Evolutionary conservation across 345 rosid species (phyloP), one percentile per base, ranked within the genome.

Genomic region (Moricandia arvensis): DNA sequence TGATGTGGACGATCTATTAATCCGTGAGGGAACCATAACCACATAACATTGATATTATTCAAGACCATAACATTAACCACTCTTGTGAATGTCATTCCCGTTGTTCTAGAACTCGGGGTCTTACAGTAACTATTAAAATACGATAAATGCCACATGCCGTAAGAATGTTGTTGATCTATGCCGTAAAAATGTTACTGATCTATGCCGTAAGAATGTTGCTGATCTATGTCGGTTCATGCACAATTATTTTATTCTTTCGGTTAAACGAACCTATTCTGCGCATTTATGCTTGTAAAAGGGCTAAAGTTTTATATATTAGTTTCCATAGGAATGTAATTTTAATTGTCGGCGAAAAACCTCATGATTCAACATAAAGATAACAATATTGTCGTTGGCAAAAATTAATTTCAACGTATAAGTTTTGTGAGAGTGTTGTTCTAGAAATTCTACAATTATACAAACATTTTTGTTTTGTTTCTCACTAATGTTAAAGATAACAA

Each of bases 111-210:
- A 68, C 15, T 34, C 34, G 58, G 61, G 53, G 8, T 21, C 45
- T 15, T n/a, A 18, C 10, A 58, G 13, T 45, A 24, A 66, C 31
- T 51, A 35, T 8, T 51, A 61, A 60, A 69, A 75, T 62, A 61
- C 57, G 24, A 21, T 0, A 2, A 21, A 21, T 21, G 24, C 2
- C 2, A 2, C 24, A 75, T 69, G 74, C 63, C 27, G 37, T 54
- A 69, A 76, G 75, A 76, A 69, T 76, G 80, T 69, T 76, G 65
- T 5, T 70, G 21, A 70, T 76, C 60, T 55, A 41, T 69, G 71
- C n/a, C n/a, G 24, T 21, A 21, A 21, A 2, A 21, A 21, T 21
- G 24, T 21, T 21, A 2, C 24, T 21, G 24, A 21, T 21, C 24
- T 21, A 75, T 69, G 74, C 63, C 27, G 37, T 54, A 69, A 76